phyloP scores from a whole-genome alignment of 2,329 filamentous ascomycete genomes.

The Nigrograna mackinnonii region DNA sequence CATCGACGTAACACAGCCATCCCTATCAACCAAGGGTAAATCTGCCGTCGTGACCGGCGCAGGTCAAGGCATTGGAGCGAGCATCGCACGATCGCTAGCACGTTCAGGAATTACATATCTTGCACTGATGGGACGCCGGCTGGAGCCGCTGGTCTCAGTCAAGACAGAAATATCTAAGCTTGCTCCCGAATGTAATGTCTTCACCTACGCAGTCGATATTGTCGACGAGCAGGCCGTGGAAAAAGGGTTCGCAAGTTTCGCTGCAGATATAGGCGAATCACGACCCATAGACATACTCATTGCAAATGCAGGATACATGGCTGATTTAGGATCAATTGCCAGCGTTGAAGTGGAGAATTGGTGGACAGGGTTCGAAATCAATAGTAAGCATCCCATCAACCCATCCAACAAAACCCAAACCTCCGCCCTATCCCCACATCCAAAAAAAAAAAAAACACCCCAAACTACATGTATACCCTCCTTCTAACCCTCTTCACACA shows the following conservation, averaged over 20 bases:
- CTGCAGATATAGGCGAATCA: neutral
- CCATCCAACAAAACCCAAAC: too few relatives aligned
- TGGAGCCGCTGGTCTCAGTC: neutral
- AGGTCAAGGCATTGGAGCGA: neutral
- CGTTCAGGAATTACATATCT: neutral
- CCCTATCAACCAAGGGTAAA: neutral
- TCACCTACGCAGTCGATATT: neutral
- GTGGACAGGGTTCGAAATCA: too few relatives aligned
- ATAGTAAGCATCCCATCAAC: too few relatives aligned
- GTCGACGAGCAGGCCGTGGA: neutral
- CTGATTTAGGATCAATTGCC: neutral
- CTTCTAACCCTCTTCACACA: too few relatives aligned
- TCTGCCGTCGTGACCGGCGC: neutral
- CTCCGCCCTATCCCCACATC: too few relatives aligned
- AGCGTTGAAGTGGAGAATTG: neutral
- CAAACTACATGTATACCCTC: too few relatives aligned
- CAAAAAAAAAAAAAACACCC: too few relatives aligned
- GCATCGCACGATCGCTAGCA: conserved; percentile 4
- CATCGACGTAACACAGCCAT: neutral
- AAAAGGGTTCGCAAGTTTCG: neutral
- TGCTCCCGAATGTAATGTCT: neutral
- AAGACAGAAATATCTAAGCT: neutral
- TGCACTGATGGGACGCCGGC: neutral
- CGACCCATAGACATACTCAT: neutral
- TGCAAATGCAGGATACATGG: neutral